These are phyloP conservation scores for Candida ipomoeae DNA, from an alignment of 805 yeast genomes.

Conservation along the genomic window DNA sequence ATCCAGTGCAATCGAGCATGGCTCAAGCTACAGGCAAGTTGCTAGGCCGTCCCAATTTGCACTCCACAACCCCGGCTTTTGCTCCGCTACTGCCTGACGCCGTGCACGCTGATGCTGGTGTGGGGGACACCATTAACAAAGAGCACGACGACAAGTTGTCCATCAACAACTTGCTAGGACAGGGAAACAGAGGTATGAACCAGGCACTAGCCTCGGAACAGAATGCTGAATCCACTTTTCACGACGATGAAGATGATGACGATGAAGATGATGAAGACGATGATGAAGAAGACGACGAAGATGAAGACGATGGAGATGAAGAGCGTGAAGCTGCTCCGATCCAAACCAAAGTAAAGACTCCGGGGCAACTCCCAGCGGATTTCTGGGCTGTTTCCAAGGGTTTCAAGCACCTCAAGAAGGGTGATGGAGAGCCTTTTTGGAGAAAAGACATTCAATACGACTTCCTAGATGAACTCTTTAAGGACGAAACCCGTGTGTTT, in stretches of 20 bases:
- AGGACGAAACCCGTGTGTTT: constrained; percentile 62
- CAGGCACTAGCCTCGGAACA: background rate
- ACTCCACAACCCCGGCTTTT: background rate
- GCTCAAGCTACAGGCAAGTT: background rate
- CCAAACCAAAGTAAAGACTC: background rate
- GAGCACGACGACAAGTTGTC: background rate
- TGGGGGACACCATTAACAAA: background rate
- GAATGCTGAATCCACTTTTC: background rate
- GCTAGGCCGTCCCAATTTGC: background rate
- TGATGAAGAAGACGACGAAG: constrained; percentile 3
- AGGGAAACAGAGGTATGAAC: background rate
- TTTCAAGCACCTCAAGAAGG: constrained; percentile 69
- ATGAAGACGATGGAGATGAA: constrained; percentile 2
- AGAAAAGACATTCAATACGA: constrained; percentile 83
- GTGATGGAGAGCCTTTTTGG: constrained; percentile 91
- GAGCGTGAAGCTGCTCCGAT: background rate
- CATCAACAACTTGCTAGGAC: background rate
- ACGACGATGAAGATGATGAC: background rate
- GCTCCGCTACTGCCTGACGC: background rate
- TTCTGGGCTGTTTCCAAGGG: constrained; percentile 22
- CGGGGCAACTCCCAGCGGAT: constrained; percentile 13
- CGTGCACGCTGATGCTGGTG: background rate
- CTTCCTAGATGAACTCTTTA: constrained; percentile 61
- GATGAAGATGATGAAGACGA: background rate
- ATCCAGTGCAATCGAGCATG: background rate